phyloP scores from a whole-genome alignment of 2,329 filamentous ascomycete species.

The Penicillium sp. region DNA sequence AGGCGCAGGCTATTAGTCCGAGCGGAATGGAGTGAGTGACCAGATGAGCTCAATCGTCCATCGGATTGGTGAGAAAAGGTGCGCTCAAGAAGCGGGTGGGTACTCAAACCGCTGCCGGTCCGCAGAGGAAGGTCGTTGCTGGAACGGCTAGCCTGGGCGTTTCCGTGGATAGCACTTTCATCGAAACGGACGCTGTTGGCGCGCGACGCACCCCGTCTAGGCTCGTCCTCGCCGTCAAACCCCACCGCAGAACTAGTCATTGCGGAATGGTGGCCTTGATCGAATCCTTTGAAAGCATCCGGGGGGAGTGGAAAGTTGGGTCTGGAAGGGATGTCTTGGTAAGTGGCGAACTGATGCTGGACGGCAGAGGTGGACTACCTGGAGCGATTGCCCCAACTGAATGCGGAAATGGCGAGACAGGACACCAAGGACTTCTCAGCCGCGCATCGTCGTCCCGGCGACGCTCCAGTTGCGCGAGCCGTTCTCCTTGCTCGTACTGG shows the following conservation, averaged over 20 bases:
- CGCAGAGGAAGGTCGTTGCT: slow-evolving; percentile 79
- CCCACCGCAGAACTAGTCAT: slow-evolving; percentile 73
- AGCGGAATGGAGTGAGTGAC: slow-evolving; percentile 72
- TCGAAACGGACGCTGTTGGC: slow-evolving; percentile 98
- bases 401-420: slow-evolving; percentile 82
- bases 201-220: slow-evolving; percentile 81
- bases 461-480: slow-evolving; percentile 61
- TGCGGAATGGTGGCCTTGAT: slow-evolving; percentile 76
- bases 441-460: slow-evolving; percentile 63
- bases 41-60: slow-evolving; percentile 89
- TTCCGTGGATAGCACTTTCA: slow-evolving; percentile 87
- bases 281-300: slow-evolving; percentile 86
- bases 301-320: slow-evolving; percentile 72
- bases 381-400: slow-evolving; percentile 82
- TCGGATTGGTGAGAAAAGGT: slow-evolving; percentile 94
- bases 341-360: slow-evolving; percentile 6
- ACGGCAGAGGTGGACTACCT: slow-evolving; percentile 58
- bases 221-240: slow-evolving; percentile 81
- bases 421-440: slow-evolving; percentile 83
- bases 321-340: slow-evolving; percentile 52
- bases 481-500: slow-evolving; percentile 62
- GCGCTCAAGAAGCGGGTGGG: slow-evolving; percentile 81
- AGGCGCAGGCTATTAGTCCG: slow-evolving; percentile 86
- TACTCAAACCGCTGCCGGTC: slow-evolving; percentile 75
- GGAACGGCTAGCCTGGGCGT: slow-evolving; percentile 77